Conservation (phyloP, 2,329 filamentous ascomycete genomes). For the Microascus cirrosus region DNA sequence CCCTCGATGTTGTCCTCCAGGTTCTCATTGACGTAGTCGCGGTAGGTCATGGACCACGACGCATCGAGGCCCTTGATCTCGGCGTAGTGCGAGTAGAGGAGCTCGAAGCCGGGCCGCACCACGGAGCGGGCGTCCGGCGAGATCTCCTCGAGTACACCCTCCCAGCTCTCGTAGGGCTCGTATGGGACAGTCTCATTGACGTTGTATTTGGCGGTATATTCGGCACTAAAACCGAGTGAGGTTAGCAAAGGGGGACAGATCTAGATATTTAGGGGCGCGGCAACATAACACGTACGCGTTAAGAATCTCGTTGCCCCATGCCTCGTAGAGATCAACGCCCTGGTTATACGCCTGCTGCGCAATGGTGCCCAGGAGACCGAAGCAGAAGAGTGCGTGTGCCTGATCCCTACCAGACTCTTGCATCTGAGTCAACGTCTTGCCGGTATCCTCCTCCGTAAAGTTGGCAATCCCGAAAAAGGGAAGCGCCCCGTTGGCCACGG, state of each 20-base stretch:
- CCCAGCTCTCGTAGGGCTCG: background rate
- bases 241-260: background rate
- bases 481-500: too few relatives aligned
- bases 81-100: background rate
- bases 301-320: too few relatives aligned
- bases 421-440: too few relatives aligned
- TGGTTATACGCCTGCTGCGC: too few relatives aligned
- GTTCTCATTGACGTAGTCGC: background rate
- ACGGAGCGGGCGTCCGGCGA: background rate
- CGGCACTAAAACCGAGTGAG: background rate
- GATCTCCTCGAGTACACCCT: background rate
- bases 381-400: too few relatives aligned
- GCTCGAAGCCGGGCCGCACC: background rate
- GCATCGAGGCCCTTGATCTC: background rate
- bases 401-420: too few relatives aligned
- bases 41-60: background rate
- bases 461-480: too few relatives aligned
- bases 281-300: too few relatives aligned
- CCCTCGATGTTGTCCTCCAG: background rate
- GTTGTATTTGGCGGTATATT: background rate
- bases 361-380: too few relatives aligned
- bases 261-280: too few relatives aligned
- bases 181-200: background rate
- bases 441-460: too few relatives aligned
- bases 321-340: too few relatives aligned